These are phyloP conservation scores for Hymenoscyphus repandus DNA, from an alignment of 2,329 filamentous ascomycete genomes.

Conservation along the genomic window DNA sequence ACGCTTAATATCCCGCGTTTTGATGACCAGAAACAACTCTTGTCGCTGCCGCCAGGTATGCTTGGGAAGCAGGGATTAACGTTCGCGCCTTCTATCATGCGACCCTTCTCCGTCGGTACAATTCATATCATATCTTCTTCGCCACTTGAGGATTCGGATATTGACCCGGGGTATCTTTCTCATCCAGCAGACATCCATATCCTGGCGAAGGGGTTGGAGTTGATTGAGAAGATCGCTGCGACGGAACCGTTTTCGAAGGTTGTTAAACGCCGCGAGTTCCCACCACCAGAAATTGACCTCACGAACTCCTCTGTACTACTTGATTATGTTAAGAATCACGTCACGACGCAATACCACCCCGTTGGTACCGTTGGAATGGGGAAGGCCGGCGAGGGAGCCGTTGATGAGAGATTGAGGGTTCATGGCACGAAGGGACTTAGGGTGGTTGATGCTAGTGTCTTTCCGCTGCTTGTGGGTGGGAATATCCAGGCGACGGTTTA, in stretches of 20 bases:
- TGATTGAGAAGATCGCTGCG: slow-evolving; percentile 7
- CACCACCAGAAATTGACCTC: slow-evolving; percentile 4
- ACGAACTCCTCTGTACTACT: neutral
- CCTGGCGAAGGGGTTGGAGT: slow-evolving; percentile 6
- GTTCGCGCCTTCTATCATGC: slow-evolving; percentile 34
- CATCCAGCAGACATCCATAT: slow-evolving; percentile 4
- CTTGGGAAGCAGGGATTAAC: slow-evolving; percentile 19
- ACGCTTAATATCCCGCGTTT: neutral
- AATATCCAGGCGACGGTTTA: slow-evolving; percentile 86
- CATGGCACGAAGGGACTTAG: slow-evolving; percentile 65
- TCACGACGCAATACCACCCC: slow-evolving; percentile 58
- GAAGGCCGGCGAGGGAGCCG: slow-evolving; percentile 67
- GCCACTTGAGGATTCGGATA: slow-evolving; percentile 31
- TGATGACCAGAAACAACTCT: neutral
- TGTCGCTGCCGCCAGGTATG: slow-evolving; percentile 1
- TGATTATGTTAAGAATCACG: slow-evolving; percentile 9
- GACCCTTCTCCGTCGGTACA: slow-evolving; percentile 38
- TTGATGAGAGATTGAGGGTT: slow-evolving; percentile 67
- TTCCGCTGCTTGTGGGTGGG: slow-evolving; percentile 76
- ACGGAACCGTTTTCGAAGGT: slow-evolving; percentile 14
- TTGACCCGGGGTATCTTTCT: slow-evolving; percentile 29
- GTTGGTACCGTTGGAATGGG: slow-evolving; percentile 82
- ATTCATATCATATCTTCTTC: slow-evolving; percentile 36
- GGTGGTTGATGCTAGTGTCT: slow-evolving; percentile 62
- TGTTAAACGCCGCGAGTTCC: slow-evolving; percentile 9